Percentiles rank a stretch among this genome's conserved stretches.
These are phyloP conservation scores for Cyclostephanos tholiformis DNA, from an alignment of 108 stramenopile genomes.

Conservation along the genomic window DNA sequence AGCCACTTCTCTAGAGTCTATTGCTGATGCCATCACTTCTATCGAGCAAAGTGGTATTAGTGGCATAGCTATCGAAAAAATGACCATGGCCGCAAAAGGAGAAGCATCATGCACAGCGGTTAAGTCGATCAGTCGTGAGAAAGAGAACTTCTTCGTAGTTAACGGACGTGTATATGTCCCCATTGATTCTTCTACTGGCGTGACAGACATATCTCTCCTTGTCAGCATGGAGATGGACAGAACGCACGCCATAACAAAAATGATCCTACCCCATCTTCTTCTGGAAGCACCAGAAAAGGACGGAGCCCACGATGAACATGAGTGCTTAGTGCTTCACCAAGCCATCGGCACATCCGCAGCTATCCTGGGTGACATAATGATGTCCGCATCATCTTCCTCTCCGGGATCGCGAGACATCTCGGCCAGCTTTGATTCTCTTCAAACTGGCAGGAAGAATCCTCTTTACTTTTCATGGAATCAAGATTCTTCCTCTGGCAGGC, in stretches of 20 bases:
- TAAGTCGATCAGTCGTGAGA: constrained; percentile 9
- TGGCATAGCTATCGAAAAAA: constrained; percentile 11
- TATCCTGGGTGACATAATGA: constrained; percentile 29
- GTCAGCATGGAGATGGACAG: constrained; percentile 46
- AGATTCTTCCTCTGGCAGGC: constrained; percentile 14
- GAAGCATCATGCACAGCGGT: constrained; percentile 21
- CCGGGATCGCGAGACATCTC: constrained; percentile 22
- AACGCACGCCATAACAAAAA: constrained; percentile 50
- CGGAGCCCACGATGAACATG: neutral
- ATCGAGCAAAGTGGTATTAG: constrained; percentile 14
- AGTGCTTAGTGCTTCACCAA: constrained; percentile 25
- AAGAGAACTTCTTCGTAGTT: constrained; percentile 53
- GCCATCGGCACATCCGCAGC: constrained; percentile 34
- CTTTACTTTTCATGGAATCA: constrained; percentile 68
- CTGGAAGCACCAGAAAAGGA: constrained; percentile 7
- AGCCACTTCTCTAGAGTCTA: constrained; percentile 8
- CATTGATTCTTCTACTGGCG: constrained; percentile 36
- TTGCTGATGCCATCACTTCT: constrained; percentile 10
- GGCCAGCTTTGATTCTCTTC: constrained; percentile 19
- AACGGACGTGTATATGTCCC: constrained; percentile 64
- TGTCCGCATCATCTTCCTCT: constrained; percentile 24
- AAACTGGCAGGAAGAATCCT: constrained; percentile 43
- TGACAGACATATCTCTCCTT: constrained; percentile 45
- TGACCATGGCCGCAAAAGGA: constrained; percentile 9
- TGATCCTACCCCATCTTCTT: constrained; percentile 47